Evolutionary conservation across 805 yeast species (phyloP), one percentile per base, ranked within the genome.

Genomic region (Starmerella tilneyi): DNA sequence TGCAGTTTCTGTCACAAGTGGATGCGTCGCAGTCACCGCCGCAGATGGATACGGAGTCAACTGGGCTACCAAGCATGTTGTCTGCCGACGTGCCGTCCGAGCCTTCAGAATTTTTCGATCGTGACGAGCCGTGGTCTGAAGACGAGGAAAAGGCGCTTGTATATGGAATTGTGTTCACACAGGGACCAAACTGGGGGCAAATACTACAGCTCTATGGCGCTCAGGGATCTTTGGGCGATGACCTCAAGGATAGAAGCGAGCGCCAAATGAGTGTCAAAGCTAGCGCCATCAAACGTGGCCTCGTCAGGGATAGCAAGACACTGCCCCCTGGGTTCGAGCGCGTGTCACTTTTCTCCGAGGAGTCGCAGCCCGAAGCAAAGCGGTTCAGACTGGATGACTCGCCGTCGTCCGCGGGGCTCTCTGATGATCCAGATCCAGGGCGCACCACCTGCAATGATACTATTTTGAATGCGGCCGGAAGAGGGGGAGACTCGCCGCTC

Each of bases 321-420:
- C 40, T 36, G 3, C 30, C 29, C 4, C 40, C 40, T 23, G 40
- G 40, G 30, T 36, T 36, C 26, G 40, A 36, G 15, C 4, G 4
- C 2, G 16, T 36, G 3, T 30, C 40, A 9, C 29, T 36, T 13
- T 36, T 17, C 26, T 9, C 40, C 2, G 40, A 36, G 21, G 40
- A 36, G 30, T 36, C 30, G 20, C 27, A 22, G 28, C 8, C 13
- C 5, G 28, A 34, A 11, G 15, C 19, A 11, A 19, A 33, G 6
- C 36, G 36, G 15, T 16, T 17, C 4, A 19, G 13, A 16, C 24
- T 12, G 6, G 38, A 22, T 12, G 9, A 8, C 27, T 24, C 27
- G 27, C 27, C 27, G 27, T 11, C 11, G 27, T 24, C 27, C 11
- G 27, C 8, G 27, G 11, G 8, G 11, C 11, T 24, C 11, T 24